Percentiles rank a stretch among this genome's conserved stretches.
Conservation (phyloP, 768 basidiomycete genomes). For the Auriscalpium orientale region DNA sequence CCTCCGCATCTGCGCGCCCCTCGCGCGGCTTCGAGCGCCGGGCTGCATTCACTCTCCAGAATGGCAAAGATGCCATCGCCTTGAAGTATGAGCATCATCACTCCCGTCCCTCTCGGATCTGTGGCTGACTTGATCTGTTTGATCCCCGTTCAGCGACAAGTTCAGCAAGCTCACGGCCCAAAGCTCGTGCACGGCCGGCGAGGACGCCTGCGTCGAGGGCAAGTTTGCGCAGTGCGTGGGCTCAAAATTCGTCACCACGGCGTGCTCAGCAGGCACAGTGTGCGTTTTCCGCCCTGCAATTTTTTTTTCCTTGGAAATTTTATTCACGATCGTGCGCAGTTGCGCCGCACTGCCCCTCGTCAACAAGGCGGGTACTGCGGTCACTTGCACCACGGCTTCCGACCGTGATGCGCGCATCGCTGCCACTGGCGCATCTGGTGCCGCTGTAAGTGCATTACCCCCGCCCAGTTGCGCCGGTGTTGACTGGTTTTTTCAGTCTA, state of each 20-base stretch:
- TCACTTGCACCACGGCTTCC: conserved; percentile 43
- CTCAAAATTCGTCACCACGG: conserved; percentile 28
- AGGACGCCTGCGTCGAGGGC: conserved; percentile 41
- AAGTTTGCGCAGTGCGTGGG: conserved; percentile 51
- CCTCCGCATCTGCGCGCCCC: conserved; percentile 15
- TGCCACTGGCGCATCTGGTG: conserved; percentile 22
- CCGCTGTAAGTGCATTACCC: background rate
- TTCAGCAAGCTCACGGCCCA: conserved; percentile 38
- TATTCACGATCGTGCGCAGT: conserved; percentile 5
- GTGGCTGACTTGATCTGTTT: background rate
- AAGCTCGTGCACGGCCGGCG: conserved; percentile 38
- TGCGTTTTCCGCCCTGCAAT: conserved; percentile 6
- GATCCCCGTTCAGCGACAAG: conserved; percentile 20
- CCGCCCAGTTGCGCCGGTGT: background rate
- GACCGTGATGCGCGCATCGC: conserved; percentile 42
- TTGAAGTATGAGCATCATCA: conserved; percentile 17
- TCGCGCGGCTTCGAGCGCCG: conserved; percentile 7
- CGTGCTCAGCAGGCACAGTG: conserved; percentile 19
- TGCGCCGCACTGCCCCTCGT: conserved; percentile 42
- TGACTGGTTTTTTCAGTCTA: too few species aligned
- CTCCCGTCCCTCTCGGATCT: background rate
- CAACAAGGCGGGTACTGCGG: conserved; percentile 39
- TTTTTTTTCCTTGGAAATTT: background rate
- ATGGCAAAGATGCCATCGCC: conserved; percentile 23
- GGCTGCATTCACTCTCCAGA: conserved; percentile 16